Evolutionary conservation across 176 grass and related monocot species (phyloP).

Genomic region (Zizania latifolia): DNA sequence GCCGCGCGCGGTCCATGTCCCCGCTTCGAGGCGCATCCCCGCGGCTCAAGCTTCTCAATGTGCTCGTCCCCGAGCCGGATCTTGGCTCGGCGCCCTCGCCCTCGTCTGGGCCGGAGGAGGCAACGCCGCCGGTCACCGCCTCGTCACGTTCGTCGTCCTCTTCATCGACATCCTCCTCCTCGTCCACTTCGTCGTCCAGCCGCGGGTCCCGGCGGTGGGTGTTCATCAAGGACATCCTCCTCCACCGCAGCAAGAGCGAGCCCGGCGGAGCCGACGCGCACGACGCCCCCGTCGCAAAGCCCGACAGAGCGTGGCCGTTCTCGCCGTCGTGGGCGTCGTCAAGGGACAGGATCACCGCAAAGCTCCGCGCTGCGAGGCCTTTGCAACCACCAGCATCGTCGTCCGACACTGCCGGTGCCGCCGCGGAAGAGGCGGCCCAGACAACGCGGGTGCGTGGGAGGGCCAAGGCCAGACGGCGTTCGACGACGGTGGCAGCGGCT

Average conservation of each 20-base stretch:
- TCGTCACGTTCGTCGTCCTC: conserved; percentile 49
- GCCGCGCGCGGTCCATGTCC: conserved; percentile 81
- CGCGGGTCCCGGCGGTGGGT: conserved; percentile 76
- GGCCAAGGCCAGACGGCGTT: conserved; percentile 15
- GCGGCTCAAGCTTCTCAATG: conserved; percentile 49
- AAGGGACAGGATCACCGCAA: conserved; percentile 43
- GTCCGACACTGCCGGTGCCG: background rate
- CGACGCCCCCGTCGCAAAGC: conserved; percentile 26
- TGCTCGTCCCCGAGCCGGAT: conserved; percentile 39
- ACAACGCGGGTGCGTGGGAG: background rate
- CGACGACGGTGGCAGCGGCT: conserved; percentile 42
- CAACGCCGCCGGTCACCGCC: conserved; percentile 41
- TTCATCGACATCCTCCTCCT: conserved; percentile 45
- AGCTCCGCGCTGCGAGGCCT: conserved; percentile 14
- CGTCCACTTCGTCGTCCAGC: conserved; percentile 31
- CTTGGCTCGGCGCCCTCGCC: background rate
- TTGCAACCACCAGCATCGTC: background rate
- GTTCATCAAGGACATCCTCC: conserved; percentile 83
- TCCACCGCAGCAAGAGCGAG: conserved; percentile 97
- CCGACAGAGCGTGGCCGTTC: conserved; percentile 66
- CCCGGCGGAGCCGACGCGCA: conserved; percentile 24
- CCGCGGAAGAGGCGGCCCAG: background rate
- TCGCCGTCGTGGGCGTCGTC: conserved; percentile 47
- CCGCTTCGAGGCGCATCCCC: conserved; percentile 66
- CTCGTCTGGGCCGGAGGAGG: background rate